Evolutionary conservation across 2,329 filamentous ascomycete genomes (phyloP).

Genomic region (Leptographium lundbergii): DNA sequence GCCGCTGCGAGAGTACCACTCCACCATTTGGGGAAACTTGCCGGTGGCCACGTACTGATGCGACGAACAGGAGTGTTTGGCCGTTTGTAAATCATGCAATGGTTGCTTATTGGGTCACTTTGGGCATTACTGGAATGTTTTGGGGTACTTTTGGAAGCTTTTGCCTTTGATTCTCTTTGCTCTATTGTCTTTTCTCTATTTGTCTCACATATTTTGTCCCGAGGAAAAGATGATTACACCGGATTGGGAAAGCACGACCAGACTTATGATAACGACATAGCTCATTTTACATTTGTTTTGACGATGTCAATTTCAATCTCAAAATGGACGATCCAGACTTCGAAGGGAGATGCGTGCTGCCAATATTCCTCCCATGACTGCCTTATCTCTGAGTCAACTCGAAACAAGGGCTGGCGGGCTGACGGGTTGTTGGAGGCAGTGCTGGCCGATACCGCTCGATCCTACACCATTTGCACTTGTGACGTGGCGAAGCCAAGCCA

Average conservation of each 20-base stretch:
- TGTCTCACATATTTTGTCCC: not conserved
- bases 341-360: not conserved
- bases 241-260: not conserved
- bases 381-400: not conserved
- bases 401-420: not conserved
- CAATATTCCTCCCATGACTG: not conserved
- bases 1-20: constrained; percentile 8
- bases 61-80: not conserved
- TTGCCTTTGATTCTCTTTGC: not conserved
- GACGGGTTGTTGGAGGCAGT: not conserved
- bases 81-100: not conserved
- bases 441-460: not conserved
- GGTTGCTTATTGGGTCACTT: not conserved
- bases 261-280: not conserved
- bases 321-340: not conserved
- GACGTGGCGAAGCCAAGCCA: not conserved
- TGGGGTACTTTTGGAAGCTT: not conserved
- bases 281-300: not conserved
- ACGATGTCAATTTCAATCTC: not conserved
- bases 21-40: constrained; percentile 6
- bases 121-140: not conserved
- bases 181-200: not conserved
- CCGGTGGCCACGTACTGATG: constrained; percentile 5
- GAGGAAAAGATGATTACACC: not conserved
- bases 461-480: not conserved